Percentiles rank a stretch among this genome's conserved stretches.
These are phyloP conservation scores for Solanum aculeatissimum DNA, from an alignment of 305 asterid species.

Conservation along the genomic window DNA sequence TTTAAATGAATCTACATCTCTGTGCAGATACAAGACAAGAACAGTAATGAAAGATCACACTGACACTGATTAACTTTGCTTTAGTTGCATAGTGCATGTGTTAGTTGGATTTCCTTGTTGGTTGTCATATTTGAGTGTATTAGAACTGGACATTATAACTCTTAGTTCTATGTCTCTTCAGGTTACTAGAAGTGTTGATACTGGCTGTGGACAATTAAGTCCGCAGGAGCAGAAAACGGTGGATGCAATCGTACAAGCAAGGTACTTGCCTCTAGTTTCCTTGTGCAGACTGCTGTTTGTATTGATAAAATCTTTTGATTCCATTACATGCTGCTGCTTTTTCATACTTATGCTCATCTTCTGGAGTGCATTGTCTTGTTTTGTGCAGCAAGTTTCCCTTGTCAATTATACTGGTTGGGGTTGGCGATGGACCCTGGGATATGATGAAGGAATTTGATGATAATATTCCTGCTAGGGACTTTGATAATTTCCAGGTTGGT, in stretches of 20 bases:
- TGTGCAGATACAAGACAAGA: neutral
- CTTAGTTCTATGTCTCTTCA: constrained; percentile 10
- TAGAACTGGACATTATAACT: neutral
- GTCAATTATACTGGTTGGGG: constrained; percentile 89
- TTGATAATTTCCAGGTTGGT: constrained; percentile 88
- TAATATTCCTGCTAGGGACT: constrained; percentile 89
- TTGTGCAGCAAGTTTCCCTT: constrained; percentile 71
- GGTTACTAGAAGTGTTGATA: constrained; percentile 97
- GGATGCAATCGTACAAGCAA: constrained; percentile 84
- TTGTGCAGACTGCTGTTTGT: neutral
- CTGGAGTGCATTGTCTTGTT: neutral
- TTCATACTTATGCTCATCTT: neutral
- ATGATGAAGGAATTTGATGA: constrained; percentile 97
- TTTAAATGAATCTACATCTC: neutral
- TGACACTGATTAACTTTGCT: neutral
- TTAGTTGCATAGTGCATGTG: neutral
- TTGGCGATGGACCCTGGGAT: constrained; percentile 99
- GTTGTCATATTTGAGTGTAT: neutral
- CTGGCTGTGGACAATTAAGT: constrained; percentile 66
- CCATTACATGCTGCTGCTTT: neutral
- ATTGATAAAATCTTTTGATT: neutral
- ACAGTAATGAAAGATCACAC: neutral
- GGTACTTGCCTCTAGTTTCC: constrained; percentile 26
- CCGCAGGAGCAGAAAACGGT: constrained; percentile 92
- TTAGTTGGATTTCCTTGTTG: neutral